A percentile compares a stretch with the other conserved stretches of the same genome.
Evolutionary conservation across 2,329 filamentous ascomycete species (phyloP).

Genomic region (Fusarium sp.): DNA sequence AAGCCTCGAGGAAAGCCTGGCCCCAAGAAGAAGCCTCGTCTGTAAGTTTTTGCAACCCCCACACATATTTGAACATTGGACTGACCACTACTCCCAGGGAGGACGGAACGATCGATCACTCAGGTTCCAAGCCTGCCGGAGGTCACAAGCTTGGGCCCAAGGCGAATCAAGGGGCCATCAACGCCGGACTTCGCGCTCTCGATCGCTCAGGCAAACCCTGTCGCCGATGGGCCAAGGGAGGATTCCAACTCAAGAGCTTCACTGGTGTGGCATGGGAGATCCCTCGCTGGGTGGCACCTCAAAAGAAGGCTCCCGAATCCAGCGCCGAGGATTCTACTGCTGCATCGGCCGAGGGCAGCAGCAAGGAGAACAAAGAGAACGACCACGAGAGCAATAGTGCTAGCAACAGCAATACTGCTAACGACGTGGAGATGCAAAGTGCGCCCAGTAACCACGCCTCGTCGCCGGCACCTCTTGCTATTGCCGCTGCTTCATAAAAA

Average conservation of each 20-base stretch:
- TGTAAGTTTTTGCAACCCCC: slow-evolving; percentile 71
- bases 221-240: slow-evolving; percentile 87
- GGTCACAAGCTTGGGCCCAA: slow-evolving; percentile 92
- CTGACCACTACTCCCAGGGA: slow-evolving; percentile 59
- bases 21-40: slow-evolving; percentile 93
- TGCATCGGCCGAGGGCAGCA: slow-evolving; percentile 62
- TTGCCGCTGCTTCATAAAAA: slow-evolving; percentile 55
- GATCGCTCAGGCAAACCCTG: slow-evolving; percentile 93
- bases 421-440: slow-evolving; percentile 64
- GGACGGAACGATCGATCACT: slow-evolving; percentile 70
- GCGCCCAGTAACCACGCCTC: slow-evolving; percentile 61
- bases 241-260: slow-evolving; percentile 89
- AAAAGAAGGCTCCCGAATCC: slow-evolving; percentile 61
- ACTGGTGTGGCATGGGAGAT: slow-evolving; percentile 87
- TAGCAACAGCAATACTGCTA: slow-evolving; percentile 54
- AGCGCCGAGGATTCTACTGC: slow-evolving; percentile 57
- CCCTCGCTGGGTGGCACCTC: slow-evolving; percentile 81
- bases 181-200: slow-evolving; percentile 91
- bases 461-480: slow-evolving; percentile 61
- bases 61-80: background rate
- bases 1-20: slow-evolving; percentile 88
- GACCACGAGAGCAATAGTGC: slow-evolving; percentile 60
- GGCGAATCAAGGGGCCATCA: slow-evolving; percentile 96
- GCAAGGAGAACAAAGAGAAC: slow-evolving; percentile 74
- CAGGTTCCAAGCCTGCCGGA: slow-evolving; percentile 60